Base-by-base conservation (phyloP, 441 rosid species). In the Gossypium laxum region DNA sequence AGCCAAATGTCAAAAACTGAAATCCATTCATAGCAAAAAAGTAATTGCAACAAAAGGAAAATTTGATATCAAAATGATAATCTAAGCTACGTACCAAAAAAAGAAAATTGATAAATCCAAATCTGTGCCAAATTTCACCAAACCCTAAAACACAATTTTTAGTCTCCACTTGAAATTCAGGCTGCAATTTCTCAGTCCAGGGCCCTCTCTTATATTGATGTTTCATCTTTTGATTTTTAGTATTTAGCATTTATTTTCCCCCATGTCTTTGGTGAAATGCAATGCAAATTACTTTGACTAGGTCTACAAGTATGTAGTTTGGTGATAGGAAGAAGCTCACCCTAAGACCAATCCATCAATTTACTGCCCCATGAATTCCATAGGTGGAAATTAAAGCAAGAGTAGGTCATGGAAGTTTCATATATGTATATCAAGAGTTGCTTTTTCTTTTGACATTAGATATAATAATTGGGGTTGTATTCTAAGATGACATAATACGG, bases 211-310 rank as follows among this genome's bases (percentile, higher is more conserved):
- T 67, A 52, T 24, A 3, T 14, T 47, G 38, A 67, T 50, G 59
- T 26, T 0, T 10, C 70, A 19, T 0, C 12, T 59, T 6, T 1
- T 15, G 11, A 1, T 59, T 59, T 30, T 30, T 19, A 14, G 5
- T 61, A 34, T 61, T 32, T 61, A 34, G 48, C 8, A 3, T 15
- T 60, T 41, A 45, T 61, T 19, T 15, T 12, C 50, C 50, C 19
- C 69, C 32, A 21, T 8, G 74, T 32, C 70, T 47, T 2, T 19
- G 34, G 72, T 32, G 72, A 56, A 22, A 48, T 52, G 72, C 63
- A 15, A 48, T 52, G 72, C 69, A 57, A 57, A 52, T 65, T 58
- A 19, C 75, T 67, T 71, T 65, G 68, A 59, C 56, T 56, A 60
- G 67, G 71, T 7, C 15, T 17, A 1, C 10, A 45, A 22, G 7